A percentile compares a stretch with the other conserved stretches of the same genome.
Conservation (phyloP, 2,329 filamentous ascomycete species). For the Neonectria faginata region DNA sequence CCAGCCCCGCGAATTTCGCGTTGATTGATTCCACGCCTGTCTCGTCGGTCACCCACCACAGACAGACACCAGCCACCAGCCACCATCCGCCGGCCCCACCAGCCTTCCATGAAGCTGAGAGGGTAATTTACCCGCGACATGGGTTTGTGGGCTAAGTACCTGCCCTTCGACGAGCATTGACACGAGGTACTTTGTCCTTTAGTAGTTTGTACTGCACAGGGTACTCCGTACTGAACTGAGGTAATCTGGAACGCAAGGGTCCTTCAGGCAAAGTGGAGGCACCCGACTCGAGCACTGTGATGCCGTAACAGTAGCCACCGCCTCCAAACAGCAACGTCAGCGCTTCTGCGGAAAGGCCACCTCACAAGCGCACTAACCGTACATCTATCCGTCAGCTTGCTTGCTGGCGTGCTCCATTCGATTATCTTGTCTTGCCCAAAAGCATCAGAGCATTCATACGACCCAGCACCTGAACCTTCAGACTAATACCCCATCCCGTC, state of each 20-base stretch:
- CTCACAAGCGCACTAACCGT: slow-evolving; percentile 19
- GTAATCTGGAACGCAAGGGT: background rate
- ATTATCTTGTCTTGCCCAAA: slow-evolving; percentile 8
- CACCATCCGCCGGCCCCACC: background rate
- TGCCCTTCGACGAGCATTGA: background rate
- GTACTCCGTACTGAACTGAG: too few relatives aligned
- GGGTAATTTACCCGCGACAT: background rate
- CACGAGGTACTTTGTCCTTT: background rate
- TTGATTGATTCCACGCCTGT: background rate
- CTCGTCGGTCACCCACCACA: background rate
- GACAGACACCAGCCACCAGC: background rate
- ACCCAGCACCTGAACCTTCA: background rate
- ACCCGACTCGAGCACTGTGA: slow-evolving; percentile 1
- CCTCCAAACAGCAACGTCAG: slow-evolving; percentile 20
- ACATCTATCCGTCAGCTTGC: background rate
- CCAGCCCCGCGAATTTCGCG: slow-evolving; percentile 35
- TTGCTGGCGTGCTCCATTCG: slow-evolving; percentile 1
- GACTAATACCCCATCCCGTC: background rate
- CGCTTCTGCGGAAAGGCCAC: slow-evolving; percentile 24
- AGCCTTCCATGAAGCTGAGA: background rate
- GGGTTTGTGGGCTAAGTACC: background rate
- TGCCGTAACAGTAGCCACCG: slow-evolving; percentile 18
- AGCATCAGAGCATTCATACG: background rate
- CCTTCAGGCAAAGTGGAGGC: slow-evolving; percentile 15
- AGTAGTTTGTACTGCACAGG: too few relatives aligned